These are phyloP conservation scores for Paecilomyces niveus DNA, from an alignment of 2,329 filamentous ascomycete genomes.

Conservation along the genomic window DNA sequence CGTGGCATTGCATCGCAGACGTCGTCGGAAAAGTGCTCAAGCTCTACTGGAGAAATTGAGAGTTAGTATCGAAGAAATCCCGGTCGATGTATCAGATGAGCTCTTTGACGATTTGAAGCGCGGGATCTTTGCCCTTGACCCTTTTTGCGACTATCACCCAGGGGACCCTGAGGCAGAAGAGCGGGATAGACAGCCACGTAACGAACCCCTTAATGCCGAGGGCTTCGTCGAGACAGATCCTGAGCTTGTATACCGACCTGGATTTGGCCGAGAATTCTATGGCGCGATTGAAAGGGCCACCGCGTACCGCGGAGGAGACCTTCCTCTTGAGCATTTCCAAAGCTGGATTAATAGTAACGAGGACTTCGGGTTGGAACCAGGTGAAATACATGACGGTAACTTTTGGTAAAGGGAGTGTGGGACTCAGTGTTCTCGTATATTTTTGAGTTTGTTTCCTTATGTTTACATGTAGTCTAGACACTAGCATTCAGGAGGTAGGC, in stretches of 20 bases:
- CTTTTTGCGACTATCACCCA: constrained; percentile 23
- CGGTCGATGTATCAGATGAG: constrained; percentile 19
- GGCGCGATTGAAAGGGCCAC: constrained; percentile 4
- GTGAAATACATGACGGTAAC: not conserved
- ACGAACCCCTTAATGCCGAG: constrained; percentile 1
- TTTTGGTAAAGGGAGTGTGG: not conserved
- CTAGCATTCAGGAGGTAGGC: not conserved
- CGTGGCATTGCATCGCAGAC: constrained; percentile 12
- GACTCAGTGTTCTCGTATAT: not conserved
- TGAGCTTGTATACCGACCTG: constrained; percentile 5
- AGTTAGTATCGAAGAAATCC: constrained; percentile 18
- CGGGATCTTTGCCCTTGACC: constrained; percentile 22
- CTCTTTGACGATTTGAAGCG: constrained; percentile 24
- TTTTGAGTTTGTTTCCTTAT: not conserved
- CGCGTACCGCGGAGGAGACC: not conserved
- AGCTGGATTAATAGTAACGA: not conserved
- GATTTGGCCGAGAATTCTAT: constrained; percentile 8
- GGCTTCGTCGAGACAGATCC: constrained; percentile 7
- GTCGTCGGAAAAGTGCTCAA: constrained; percentile 16
- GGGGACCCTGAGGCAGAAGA: constrained; percentile 19
- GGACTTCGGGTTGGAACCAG: not conserved
- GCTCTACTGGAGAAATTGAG: constrained; percentile 16
- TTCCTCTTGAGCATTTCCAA: not conserved
- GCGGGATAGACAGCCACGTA: constrained; percentile 10
- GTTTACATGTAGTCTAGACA: not conserved